Conservation (phyloP, 257 asterid species). For the Petunia secreta region DNA sequence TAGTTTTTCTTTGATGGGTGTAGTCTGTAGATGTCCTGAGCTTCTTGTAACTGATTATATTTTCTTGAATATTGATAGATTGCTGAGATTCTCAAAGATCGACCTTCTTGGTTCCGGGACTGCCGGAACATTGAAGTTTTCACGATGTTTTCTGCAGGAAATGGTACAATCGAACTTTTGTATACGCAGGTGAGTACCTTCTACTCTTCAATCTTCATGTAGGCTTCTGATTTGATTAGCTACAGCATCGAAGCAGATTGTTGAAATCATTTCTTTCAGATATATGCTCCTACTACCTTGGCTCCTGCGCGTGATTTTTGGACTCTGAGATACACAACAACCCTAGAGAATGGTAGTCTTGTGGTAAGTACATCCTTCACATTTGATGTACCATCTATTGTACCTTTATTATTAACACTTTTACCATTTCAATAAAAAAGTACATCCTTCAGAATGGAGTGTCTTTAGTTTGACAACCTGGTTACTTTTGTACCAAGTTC, state of each 20-base stretch:
- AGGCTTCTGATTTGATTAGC: neutral
- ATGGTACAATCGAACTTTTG: constrained; percentile 86
- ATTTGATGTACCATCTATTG: neutral
- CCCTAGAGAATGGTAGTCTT: constrained; percentile 87
- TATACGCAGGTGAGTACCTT: constrained; percentile 71
- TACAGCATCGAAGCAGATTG: neutral
- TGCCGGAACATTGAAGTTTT: constrained; percentile 90
- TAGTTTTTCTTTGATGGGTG: neutral
- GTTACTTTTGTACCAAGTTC: neutral
- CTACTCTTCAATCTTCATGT: neutral
- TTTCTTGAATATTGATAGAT: constrained; percentile 47
- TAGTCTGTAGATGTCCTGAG: neutral
- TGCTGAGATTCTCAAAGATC: constrained; percentile 98
- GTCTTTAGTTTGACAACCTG: neutral
- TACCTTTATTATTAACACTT: neutral
- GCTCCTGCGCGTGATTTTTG: constrained; percentile 99
- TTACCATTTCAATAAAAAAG: constrained; percentile 27
- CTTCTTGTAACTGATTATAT: neutral
- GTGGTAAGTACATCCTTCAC: constrained; percentile 63
- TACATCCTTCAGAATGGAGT: constrained; percentile 6
- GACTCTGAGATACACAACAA: constrained; percentile 95
- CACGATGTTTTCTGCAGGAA: constrained; percentile 91
- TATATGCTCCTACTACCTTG: constrained; percentile 89
- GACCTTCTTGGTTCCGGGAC: constrained; percentile 94
- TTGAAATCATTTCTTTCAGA: constrained; percentile 48